Evolutionary conservation across 2,329 filamentous ascomycete genomes (phyloP).

Genomic region (Ophiocordyceps camponoti-leonardi): DNA sequence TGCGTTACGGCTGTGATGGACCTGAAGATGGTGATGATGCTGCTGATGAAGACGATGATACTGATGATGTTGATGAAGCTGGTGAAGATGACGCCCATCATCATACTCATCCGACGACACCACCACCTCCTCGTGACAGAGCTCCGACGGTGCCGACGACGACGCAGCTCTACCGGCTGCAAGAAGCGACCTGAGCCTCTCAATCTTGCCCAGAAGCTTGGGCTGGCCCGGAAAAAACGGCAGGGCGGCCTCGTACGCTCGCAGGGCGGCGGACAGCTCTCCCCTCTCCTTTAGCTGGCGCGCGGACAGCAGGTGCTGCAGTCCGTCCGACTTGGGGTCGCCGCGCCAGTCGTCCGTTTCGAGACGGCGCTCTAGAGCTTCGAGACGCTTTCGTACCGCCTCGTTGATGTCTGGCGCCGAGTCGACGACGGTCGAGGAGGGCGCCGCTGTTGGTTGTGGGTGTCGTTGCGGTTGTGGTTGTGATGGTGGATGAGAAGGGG

Average conservation of each 20-base stretch:
- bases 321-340: slow-evolving; percentile 61
- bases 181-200: slow-evolving; percentile 39
- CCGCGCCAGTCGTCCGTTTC: slow-evolving; percentile 44
- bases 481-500: too few species aligned
- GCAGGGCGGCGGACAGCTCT: slow-evolving; percentile 60
- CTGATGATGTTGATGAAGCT: background rate
- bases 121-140: too few species aligned
- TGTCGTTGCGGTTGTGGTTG: slow-evolving; percentile 12
- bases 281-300: slow-evolving; percentile 77
- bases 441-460: too few species aligned
- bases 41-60: background rate
- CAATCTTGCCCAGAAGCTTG: slow-evolving; percentile 57
- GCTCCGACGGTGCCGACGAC: too few species aligned
- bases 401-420: slow-evolving; percentile 42
- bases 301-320: slow-evolving; percentile 77
- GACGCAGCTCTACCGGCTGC: too few species aligned
- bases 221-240: slow-evolving; percentile 75
- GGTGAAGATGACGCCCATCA: slow-evolving; percentile 5
- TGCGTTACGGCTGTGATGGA: background rate
- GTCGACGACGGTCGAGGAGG: slow-evolving; percentile 6
- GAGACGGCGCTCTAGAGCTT: slow-evolving; percentile 74
- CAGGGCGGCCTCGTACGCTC: slow-evolving; percentile 72
- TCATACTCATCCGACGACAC: too few species aligned
- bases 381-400: slow-evolving; percentile 63
- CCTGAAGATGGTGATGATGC: background rate